Evolutionary conservation across 2,329 filamentous ascomycete species (phyloP).

Genomic region (Teratosphaeria zuluensis): DNA sequence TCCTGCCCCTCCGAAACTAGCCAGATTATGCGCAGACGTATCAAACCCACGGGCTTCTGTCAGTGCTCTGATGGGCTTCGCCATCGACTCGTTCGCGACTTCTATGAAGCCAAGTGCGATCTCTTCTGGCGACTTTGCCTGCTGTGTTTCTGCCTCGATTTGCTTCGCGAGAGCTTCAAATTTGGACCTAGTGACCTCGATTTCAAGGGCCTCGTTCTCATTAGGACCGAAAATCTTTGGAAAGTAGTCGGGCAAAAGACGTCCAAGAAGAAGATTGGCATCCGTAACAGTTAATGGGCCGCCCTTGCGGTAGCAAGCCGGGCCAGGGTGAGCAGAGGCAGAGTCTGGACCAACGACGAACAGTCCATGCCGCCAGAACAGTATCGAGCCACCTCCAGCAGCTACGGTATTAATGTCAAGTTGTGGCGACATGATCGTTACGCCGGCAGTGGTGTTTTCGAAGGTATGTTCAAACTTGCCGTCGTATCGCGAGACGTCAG

Average conservation of each 20-base stretch:
- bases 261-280: conserved; percentile 26
- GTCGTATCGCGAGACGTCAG: conserved; percentile 9
- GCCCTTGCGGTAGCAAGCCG: conserved; percentile 27
- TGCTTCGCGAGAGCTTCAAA: conserved; percentile 11
- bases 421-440: conserved; percentile 11
- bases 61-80: conserved; percentile 71
- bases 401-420: conserved; percentile 17
- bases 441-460: conserved; percentile 11
- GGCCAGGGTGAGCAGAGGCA: conserved; percentile 22
- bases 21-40: conserved; percentile 71
- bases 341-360: conserved; percentile 13
- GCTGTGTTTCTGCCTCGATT: conserved; percentile 23
- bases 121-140: conserved; percentile 59
- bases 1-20: conserved; percentile 79
- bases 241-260: conserved; percentile 23
- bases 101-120: conserved; percentile 78
- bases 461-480: conserved; percentile 12
- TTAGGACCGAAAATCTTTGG: conserved; percentile 26
- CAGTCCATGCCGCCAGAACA: conserved; percentile 11
- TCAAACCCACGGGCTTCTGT: conserved; percentile 85
- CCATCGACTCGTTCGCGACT: conserved; percentile 81
- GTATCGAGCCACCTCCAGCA: conserved; percentile 11
- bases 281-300: conserved; percentile 28
- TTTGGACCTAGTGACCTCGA: conserved; percentile 7
- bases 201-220: conserved; percentile 19